phyloP scores from a whole-genome alignment of 2,329 filamentous ascomycete genomes.

The Fusarium chaquense region DNA sequence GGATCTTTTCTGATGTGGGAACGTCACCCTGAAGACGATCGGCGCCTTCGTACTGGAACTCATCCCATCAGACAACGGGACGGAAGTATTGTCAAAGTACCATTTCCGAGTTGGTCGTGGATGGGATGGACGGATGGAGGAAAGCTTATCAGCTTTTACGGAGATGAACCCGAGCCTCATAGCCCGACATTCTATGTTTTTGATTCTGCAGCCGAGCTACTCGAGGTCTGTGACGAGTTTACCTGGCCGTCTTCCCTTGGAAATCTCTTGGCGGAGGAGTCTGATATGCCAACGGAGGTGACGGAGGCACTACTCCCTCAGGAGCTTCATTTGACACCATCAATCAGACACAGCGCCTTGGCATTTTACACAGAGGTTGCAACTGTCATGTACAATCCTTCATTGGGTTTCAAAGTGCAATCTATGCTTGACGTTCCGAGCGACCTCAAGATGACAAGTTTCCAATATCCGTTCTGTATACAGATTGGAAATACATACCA shows the following conservation, averaged over 20 bases:
- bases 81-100: background rate
- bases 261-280: background rate
- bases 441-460: background rate
- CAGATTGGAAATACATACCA: background rate
- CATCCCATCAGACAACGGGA: background rate
- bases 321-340: background rate
- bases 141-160: background rate
- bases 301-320: background rate
- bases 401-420: too few species aligned
- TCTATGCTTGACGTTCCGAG: background rate
- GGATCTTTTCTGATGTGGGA: background rate
- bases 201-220: background rate
- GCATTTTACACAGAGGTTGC: background rate
- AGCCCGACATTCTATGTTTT: background rate
- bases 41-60: background rate
- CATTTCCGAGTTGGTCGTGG: background rate
- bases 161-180: background rate
- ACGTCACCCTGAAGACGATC: rapidly evolving
- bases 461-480: background rate
- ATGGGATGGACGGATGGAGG: background rate
- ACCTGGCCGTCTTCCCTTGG: background rate
- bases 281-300: background rate
- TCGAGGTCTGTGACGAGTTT: background rate
- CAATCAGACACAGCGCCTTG: background rate
- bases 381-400: background rate